Evolutionary conservation across 495 filamentous ascomycete species (phyloP).

Genomic region (Aspergillus nanangensis): DNA sequence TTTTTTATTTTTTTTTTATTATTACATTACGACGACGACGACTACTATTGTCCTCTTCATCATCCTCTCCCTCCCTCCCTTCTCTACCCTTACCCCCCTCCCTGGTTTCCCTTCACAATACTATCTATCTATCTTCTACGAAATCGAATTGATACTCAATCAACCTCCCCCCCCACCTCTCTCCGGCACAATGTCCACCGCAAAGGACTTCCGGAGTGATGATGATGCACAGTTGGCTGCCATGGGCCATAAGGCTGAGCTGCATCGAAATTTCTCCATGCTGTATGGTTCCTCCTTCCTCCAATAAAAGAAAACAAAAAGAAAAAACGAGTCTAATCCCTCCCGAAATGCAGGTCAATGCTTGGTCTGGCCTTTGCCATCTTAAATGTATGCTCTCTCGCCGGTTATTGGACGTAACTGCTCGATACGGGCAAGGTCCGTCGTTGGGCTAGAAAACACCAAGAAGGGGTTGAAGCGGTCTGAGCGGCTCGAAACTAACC

Average conservation of each 20-base stretch:
- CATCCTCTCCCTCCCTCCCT: neutral
- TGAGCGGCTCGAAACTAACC: neutral
- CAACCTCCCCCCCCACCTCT: neutral
- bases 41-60: neutral
- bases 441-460: neutral
- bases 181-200: constrained; percentile 6
- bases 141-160: no score
- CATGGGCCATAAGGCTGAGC: constrained; percentile 61
- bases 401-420: constrained; percentile 1
- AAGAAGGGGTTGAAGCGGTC: neutral
- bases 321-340: constrained; percentile 1
- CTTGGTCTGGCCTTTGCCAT: constrained; percentile 52
- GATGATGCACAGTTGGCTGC: constrained; percentile 54
- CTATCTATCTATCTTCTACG: no score
- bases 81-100: neutral
- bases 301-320: neutral
- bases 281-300: constrained; percentile 23
- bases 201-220: constrained; percentile 22
- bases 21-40: no score
- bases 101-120: no score
- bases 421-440: neutral
- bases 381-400: constrained; percentile 36
- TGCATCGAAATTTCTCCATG: constrained; percentile 54
- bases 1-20: no score
- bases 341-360: constrained; percentile 35